These are phyloP conservation scores for Cryptosporidium bovis DNA, from an alignment of 169 alveolate species.

Conservation along the genomic window DNA sequence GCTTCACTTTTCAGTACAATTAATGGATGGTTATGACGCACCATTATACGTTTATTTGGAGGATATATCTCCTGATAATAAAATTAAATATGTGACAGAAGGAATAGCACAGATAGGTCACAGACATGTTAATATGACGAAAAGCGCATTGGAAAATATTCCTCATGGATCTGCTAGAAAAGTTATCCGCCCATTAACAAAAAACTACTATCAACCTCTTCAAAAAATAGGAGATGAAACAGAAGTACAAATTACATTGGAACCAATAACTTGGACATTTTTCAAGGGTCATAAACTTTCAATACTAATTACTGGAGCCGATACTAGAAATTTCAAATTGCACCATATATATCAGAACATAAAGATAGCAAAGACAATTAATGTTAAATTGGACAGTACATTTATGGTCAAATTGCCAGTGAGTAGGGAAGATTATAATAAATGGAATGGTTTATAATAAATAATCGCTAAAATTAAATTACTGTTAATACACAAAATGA, in stretches of 20 bases:
- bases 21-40: constrained; percentile 76
- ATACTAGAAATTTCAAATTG: constrained; percentile 75
- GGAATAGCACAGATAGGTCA: constrained; percentile 77
- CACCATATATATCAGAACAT: constrained; percentile 68
- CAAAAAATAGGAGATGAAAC: constrained; percentile 71
- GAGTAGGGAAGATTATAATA: constrained; percentile 36
- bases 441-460: constrained; percentile 25
- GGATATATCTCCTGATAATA: constrained; percentile 71
- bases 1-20: constrained; percentile 71
- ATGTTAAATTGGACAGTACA: constrained; percentile 44
- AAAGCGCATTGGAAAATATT: constrained; percentile 53
- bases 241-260: constrained; percentile 72
- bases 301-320: constrained; percentile 77
- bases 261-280: constrained; percentile 80
- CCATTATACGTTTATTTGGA: constrained; percentile 79
- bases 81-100: constrained; percentile 76
- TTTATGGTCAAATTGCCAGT: constrained; percentile 61
- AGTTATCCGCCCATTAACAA: constrained; percentile 66
- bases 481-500: no score
- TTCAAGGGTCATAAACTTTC: constrained; percentile 76
- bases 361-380: constrained; percentile 59
- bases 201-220: constrained; percentile 26
- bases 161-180: constrained; percentile 72
- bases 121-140: constrained; percentile 65
- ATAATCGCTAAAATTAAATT: background rate